Conservation (phyloP, 345 rosid species). For the Bruguiera gymnorhiza region DNA sequence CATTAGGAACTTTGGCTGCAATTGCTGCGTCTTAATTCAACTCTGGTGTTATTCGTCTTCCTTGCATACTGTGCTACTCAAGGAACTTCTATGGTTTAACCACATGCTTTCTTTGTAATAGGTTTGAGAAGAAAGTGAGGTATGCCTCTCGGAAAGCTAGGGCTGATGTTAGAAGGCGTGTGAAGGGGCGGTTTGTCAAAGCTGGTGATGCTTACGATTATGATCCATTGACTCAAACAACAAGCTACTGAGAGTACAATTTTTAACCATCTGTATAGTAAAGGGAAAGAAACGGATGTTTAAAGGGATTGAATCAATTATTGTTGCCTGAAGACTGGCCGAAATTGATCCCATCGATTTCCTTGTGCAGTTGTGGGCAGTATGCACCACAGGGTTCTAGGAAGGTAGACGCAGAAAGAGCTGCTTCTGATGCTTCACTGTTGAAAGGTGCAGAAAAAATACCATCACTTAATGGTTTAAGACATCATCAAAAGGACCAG, state of each 20-base stretch:
- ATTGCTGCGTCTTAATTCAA: neutral
- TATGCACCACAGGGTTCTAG: slow-evolving; percentile 26
- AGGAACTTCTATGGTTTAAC: slow-evolving; percentile 9
- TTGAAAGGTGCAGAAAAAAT: slow-evolving; percentile 18
- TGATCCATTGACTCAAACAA: slow-evolving; percentile 73
- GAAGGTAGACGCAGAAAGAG: slow-evolving; percentile 18
- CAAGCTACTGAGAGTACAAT: slow-evolving; percentile 65
- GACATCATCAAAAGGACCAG: slow-evolving; percentile 13
- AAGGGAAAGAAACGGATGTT: slow-evolving; percentile 21
- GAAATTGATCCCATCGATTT: slow-evolving; percentile 17
- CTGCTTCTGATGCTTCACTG: slow-evolving; percentile 23
- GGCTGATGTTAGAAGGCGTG: slow-evolving; percentile 96
- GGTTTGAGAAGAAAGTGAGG: slow-evolving; percentile 93
- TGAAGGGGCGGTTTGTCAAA: slow-evolving; percentile 92
- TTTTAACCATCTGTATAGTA: slow-evolving; percentile 13
- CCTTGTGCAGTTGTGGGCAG: slow-evolving; percentile 23
- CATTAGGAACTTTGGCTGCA: neutral
- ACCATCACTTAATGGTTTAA: slow-evolving; percentile 19
- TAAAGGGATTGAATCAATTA: slow-evolving; percentile 21
- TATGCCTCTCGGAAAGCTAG: slow-evolving; percentile 98
- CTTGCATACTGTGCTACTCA: neutral
- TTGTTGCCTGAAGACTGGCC: slow-evolving; percentile 24
- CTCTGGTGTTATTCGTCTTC: neutral
- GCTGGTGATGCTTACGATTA: slow-evolving; percentile 96
- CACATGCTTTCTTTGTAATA: slow-evolving; percentile 17